These are phyloP conservation scores for Euphorbia schlechtendalii DNA, from an alignment of 441 rosid genomes.

Conservation along the genomic window DNA sequence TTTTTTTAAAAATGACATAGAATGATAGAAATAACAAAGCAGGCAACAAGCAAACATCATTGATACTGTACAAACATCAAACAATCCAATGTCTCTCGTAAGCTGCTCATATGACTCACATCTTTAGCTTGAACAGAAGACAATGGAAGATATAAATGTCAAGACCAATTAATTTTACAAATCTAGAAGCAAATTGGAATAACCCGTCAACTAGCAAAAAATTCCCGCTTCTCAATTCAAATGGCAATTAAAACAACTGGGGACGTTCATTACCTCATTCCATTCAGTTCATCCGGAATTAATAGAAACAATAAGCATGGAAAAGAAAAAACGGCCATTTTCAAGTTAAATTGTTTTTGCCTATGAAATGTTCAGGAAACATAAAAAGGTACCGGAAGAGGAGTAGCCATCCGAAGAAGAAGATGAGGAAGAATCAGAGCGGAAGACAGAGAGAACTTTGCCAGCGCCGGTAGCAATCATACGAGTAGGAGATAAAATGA, in stretches of 20 bases:
- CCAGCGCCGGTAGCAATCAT: slow-evolving; percentile 72
- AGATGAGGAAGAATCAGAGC: slow-evolving; percentile 44
- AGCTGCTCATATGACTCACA: not conserved
- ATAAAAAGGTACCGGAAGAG: slow-evolving; percentile 36
- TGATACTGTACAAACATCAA: not conserved
- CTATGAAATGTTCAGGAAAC: not conserved
- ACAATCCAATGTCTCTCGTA: not conserved
- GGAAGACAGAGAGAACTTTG: slow-evolving; percentile 59
- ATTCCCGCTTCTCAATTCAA: not conserved
- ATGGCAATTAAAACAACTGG: not conserved
- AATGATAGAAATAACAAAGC: not conserved
- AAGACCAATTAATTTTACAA: not conserved
- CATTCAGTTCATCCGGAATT: not conserved
- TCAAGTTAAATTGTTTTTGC: not conserved
- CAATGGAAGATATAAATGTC: not conserved
- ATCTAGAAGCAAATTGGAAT: not conserved
- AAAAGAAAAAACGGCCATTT: not conserved
- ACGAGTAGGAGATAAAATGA: slow-evolving; percentile 67
- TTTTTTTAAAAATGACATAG: no score
- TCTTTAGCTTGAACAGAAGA: not conserved
- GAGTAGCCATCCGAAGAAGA: slow-evolving; percentile 35
- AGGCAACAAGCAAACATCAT: not conserved
- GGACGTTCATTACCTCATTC: not conserved
- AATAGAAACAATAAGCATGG: not conserved
- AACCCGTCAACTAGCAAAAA: not conserved